phyloP scores from a whole-genome alignment of 352 stramenopile genomes.

The Globisporangium polare region DNA sequence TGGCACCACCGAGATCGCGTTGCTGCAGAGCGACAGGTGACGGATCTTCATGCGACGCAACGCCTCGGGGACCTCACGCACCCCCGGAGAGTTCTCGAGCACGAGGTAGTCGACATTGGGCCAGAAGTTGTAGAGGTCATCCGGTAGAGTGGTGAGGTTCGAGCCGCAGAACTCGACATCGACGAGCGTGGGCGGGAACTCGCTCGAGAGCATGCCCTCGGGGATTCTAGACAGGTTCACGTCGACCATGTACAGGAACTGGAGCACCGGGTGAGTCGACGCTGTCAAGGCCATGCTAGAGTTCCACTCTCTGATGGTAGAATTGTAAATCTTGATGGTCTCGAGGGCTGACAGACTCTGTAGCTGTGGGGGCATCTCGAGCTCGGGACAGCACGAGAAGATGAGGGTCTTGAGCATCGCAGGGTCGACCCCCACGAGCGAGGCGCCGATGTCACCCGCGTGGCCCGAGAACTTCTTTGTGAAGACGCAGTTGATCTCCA shows the following conservation, averaged over 20 bases:
- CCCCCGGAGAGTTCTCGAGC: conserved; percentile 4
- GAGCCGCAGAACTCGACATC: conserved; percentile 9
- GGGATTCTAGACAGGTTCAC: not conserved
- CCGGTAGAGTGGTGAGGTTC: conserved; percentile 1
- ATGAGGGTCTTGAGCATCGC: conserved; percentile 3
- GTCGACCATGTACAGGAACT: conserved; percentile 9
- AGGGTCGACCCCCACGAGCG: not conserved
- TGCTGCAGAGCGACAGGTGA: conserved; percentile 9
- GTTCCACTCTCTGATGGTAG: not conserved
- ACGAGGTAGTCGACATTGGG: conserved; percentile 11
- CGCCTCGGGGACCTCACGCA: not conserved
- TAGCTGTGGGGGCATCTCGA: not conserved
- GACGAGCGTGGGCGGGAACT: conserved; percentile 4
- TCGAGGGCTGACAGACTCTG: not conserved
- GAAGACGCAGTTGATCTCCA: conserved; percentile 8
- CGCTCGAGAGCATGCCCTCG: not conserved
- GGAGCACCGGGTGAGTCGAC: not conserved
- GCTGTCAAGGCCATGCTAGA: not conserved
- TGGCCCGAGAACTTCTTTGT: not conserved
- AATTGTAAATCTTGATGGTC: conserved; percentile 10
- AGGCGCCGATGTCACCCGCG: not conserved
- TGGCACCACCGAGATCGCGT: conserved; percentile 1
- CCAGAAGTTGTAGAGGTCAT: conserved; percentile 4
- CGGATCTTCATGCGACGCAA: not conserved
- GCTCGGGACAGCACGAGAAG: conserved; percentile 7